Evolutionary conservation across 192 early-diverging fungal genomes (phyloP).

Genomic region (Allomyces macrogynus): DNA sequence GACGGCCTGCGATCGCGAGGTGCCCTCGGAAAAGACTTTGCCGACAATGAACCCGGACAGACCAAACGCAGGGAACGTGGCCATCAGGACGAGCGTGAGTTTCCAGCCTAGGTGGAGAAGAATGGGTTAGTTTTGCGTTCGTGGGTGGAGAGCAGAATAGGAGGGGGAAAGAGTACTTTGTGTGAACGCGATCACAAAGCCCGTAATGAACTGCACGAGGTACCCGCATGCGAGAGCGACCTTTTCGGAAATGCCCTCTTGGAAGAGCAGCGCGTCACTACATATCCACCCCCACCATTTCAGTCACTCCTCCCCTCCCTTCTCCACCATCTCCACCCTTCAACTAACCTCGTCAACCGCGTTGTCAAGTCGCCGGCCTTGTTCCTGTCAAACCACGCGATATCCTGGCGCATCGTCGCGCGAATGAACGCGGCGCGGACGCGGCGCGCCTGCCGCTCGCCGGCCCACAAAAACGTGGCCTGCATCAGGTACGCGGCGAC

Average conservation of each 20-base stretch:
- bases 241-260: constrained; percentile 77
- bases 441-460: constrained; percentile 44
- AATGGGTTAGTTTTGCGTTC: too few species aligned
- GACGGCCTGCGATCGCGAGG: constrained; percentile 31
- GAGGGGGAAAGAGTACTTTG: too few species aligned
- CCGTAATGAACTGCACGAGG: constrained; percentile 43
- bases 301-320: too few species aligned
- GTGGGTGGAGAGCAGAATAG: too few species aligned
- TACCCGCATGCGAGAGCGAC: constrained; percentile 45
- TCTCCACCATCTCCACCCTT: too few species aligned
- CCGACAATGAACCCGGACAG: constrained; percentile 29
- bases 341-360: constrained; percentile 21
- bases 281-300: constrained; percentile 11
- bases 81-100: constrained; percentile 59
- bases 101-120: constrained; percentile 22
- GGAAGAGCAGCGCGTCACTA: constrained; percentile 63
- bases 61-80: constrained; percentile 53
- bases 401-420: constrained; percentile 67
- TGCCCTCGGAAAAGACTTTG: constrained; percentile 21
- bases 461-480: constrained; percentile 21
- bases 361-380: constrained; percentile 65
- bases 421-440: constrained; percentile 53
- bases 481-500: constrained; percentile 36
- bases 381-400: constrained; percentile 65
- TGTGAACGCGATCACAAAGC: constrained; percentile 15